These are phyloP conservation scores for Leccinum incarnatum DNA, from an alignment of 768 basidiomycete species.

Conservation along the genomic window DNA sequence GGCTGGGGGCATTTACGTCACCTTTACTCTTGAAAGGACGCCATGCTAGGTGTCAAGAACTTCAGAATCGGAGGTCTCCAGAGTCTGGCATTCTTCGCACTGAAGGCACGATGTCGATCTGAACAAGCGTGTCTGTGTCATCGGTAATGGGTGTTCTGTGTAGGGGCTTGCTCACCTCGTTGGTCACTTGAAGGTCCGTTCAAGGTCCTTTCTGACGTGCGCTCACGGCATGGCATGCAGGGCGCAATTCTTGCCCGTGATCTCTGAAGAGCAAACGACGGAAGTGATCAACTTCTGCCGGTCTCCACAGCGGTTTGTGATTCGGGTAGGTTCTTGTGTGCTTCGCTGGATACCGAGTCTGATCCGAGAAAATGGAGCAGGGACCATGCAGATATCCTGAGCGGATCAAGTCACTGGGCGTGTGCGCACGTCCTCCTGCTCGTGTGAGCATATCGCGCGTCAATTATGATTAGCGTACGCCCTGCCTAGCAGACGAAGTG, in stretches of 20 bases:
- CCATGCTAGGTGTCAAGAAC: neutral
- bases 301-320: slow-evolving; percentile 54
- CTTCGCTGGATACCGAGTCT: neutral
- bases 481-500: neutral
- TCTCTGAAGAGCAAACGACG: slow-evolving; percentile 47
- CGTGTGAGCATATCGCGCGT: slow-evolving; percentile 38
- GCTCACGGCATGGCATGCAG: slow-evolving; percentile 31
- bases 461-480: slow-evolving; percentile 39
- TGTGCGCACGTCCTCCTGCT: slow-evolving; percentile 1
- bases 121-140: slow-evolving; percentile 55
- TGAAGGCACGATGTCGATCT: slow-evolving; percentile 57
- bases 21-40: neutral
- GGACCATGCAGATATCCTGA: neutral
- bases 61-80: slow-evolving; percentile 37
- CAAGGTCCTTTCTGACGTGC: slow-evolving; percentile 3
- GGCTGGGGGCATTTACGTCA: slow-evolving; percentile 7
- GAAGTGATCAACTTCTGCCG: slow-evolving; percentile 57
- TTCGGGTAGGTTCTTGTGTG: slow-evolving; percentile 31
- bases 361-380: neutral
- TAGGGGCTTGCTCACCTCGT: slow-evolving; percentile 33
- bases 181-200: neutral
- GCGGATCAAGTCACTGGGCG: neutral
- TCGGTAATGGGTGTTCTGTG: slow-evolving; percentile 65
- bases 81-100: slow-evolving; percentile 50
- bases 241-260: slow-evolving; percentile 57